Base-by-base conservation (phyloP, 331 rosid genomes). In the Saraca asoca region DNA sequence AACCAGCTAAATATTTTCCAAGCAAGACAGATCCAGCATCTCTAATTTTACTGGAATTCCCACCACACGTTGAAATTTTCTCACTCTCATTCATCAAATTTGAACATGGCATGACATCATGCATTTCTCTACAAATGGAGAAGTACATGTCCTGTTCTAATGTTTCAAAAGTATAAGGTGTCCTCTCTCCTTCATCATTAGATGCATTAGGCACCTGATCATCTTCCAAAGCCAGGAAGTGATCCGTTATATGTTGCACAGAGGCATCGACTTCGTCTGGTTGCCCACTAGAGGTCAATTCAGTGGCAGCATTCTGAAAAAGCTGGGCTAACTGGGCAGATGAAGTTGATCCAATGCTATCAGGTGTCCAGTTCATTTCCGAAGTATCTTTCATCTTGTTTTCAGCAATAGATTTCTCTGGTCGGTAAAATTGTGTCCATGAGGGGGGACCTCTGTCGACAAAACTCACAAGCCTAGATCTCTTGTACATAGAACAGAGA, bases 381-480 rank as follows among this genome's bases (percentile, higher is more conserved):
- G 76, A 71, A 69, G 69, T 75, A 71, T 79, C 82, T 29, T 63
- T 38, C 71, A 48, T 78, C 81, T 74, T 78, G 60, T 71, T 62
- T 39, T 60, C 76, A 44, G 60, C 11, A 63, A 69, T 48, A 65
- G 88, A 67, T 56, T 87, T 79, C 71, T 81, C 83, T 59, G 72
- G 69, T 62, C 6, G 71, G 70, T 31, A 10, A 75, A 82, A 81
- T 68, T 74, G 83, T 20, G 79, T 80, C 97, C 99, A 90, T 67
- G 96, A 88, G 12, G 69, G 79, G 35, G 93, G 86, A 63, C 92
- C 95, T 73, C 85, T 73, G 63, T 86, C 85, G 50, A 90, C 79
- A 11, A 78, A 90, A 83, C 91, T 88, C 90, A 82, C 85, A 70
- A 90, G 97, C 87, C 87, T 90, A 15, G 99, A 94, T 82, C 83